Base-by-base conservation (phyloP, 164 flowering plant species). In the Macadamia integrifolia region DNA sequence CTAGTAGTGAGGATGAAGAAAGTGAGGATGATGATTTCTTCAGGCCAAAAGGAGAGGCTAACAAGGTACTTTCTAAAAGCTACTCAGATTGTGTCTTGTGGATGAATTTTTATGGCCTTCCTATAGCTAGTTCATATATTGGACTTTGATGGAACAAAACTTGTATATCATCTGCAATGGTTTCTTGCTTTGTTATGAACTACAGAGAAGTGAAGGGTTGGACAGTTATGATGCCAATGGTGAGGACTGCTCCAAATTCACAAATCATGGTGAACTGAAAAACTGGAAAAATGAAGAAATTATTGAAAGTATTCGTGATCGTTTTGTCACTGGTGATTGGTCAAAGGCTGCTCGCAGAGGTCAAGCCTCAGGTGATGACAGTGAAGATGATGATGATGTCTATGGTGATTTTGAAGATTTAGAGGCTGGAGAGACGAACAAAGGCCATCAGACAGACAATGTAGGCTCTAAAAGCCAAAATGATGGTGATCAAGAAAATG, bases 321-420 rank as follows among this genome's bases (percentile, higher is more conserved):
- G 87, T 42, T 92, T 92, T 87, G 91, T 92, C 64, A 90, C 96
- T 28, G 95, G 95, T 62, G 90, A 86, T 76, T 88, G 97, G 96
- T 79, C 90, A 12, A 87, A 88, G 75, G 92, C 89, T 72, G 85
- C 90, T 66, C 79, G 40, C 42, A 79, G 93, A 74, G 87, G 85
- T 78, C 79, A 82, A 67, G 55, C 42, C 9, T 67, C 80, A 35
- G 79, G 76, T 31, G 76, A 58, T 72, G 66, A 69, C 43, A 61
- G 30, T 68, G 87, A 73, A 7, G 84, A 82, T 46, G 89, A 81
- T 63, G 91, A 81, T 63, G 91, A 82, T 69, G 79, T 79, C 15
- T 80, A 80, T 80, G 99, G 94, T 57, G 96, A 92, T 9, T 87
- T 94, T 86, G 99, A 94, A 80, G 99, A 94, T 74, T 48, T 94